Base-by-base conservation (phyloP, 2,329 filamentous ascomycete species). In the Alternaria angustiovoidea region DNA sequence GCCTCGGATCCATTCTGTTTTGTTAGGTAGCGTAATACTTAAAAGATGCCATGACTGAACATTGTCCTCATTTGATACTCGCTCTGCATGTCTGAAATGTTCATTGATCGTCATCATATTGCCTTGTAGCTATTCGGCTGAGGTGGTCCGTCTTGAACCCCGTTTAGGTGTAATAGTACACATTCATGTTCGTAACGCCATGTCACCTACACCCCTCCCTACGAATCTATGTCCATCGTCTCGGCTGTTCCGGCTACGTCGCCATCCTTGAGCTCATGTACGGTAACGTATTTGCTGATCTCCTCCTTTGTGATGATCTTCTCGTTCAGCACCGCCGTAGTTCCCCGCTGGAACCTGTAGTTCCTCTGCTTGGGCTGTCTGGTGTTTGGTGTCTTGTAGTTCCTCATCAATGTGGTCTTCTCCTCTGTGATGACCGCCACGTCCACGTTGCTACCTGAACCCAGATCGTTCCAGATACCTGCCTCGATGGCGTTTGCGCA, bases 391-490 rank as follows among this genome's bases (percentile, higher is more conserved):
- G 87, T 94, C 79, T 96, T 91, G 84, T 91, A 95, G 83, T 97
- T 97, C 75, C 95, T 87, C 86, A 96, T 86, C 77, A 99, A 82
- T 28, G 92, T 95, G 28, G 95, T 97, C 89, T 97, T 97, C 72
- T 97, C 94, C 73, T 90, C 87, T 63, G 94, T 96, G 78, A 99
- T 99, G 73, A 99, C 88, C 66, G 93, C 94, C 34, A 99, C 91
- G 76, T 99, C 96, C 59, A 99, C 95, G 78, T 99, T 99, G 78
- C 92, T 96, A 73, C 95, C 95, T 4, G 93, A 97, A 14, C 95
- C 95, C 78, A 99, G 79, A 81, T 99, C 95, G 85, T 99, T 99
- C 85, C 95, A 99, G 82, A 99, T 96, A 89, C 95, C 95, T 11
- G 96, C 91, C 82, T 93, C 85, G 75, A 99, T 97, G 47, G 94